Evolutionary conservation across 139 green algal species (phyloP), one percentile per base, ranked within the genome.

Genomic region (Coccomyxa sp.): DNA sequence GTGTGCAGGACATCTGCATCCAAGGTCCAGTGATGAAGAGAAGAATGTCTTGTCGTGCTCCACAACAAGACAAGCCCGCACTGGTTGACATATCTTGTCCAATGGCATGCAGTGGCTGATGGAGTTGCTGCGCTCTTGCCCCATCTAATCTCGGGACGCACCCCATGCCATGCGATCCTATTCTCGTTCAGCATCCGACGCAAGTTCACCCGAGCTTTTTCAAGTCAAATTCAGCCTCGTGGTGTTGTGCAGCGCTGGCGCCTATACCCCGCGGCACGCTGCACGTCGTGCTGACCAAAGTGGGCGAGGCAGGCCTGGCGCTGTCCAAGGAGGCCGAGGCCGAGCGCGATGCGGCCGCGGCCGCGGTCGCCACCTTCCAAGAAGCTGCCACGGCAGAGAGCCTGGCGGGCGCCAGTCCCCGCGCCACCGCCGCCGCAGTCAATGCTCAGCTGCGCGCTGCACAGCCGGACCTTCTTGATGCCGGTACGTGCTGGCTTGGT

Each of bases 231-330:
- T n/a, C n/a, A n/a, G n/a, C n/a, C n/a, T n/a, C n/a, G n/a, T n/a
- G 58, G n/a, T 10, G 11, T 45, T 30, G 71, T 38, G 71, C 51
- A 68, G 77, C 77, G 17, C 16, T 68, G 14, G 57, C 15, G 25
- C 9, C 14, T 14, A 13, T 58, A 45, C 51, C 30, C 28, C 17
- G 77, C 23, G 77, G 51, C 57, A 89, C 82, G n/a, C 87, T 95
- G 83, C 92, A 95, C 58, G 63, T 95, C 21, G 82, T 92, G 25
- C 82, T 94, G 28, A 90, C 82, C 77, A 81, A 81, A 57, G 12
- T 13, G 18, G 57, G 57, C 18, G 82, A 85, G 31, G 78, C 80
- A 0, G 86, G 83, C 11, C 83, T 92, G 74, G 32, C 18, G 0
- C 74, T 91, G 71, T 85, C 82, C 17, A 58, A 68, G 1, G 78